Percentiles rank a stretch among this genome's conserved stretches.
These are phyloP conservation scores for Ophiosphaerella narmari DNA, from an alignment of 2,329 filamentous ascomycete species.

Conservation along the genomic window DNA sequence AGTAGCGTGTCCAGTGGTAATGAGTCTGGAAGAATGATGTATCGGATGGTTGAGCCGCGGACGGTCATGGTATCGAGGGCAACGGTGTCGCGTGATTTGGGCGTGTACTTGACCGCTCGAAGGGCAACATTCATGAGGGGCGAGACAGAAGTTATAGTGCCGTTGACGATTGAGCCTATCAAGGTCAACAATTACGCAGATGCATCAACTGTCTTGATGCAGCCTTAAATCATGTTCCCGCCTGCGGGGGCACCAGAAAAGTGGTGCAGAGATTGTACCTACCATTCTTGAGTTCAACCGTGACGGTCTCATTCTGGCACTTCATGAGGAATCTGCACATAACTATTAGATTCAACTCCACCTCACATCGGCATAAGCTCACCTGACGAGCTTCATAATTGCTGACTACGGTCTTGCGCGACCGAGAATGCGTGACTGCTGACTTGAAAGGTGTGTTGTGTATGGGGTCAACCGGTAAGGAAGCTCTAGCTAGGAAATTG, in stretches of 20 bases:
- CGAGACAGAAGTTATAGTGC: conserved; percentile 94
- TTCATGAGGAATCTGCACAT: conserved; percentile 91
- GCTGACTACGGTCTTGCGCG: conserved; percentile 2
- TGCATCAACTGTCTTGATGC: no score
- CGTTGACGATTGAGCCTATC: conserved; percentile 89
- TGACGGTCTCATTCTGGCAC: conserved; percentile 97
- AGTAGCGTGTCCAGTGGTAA: conserved; percentile 92
- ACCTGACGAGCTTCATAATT: conserved; percentile 47
- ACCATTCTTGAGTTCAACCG: conserved; percentile 98
- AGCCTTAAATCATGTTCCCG: no score
- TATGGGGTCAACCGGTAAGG: conserved; percentile 25
- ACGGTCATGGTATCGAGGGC: conserved; percentile 95
- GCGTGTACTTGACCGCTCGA: conserved; percentile 95
- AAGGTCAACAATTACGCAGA: no score
- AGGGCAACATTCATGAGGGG: conserved; percentile 99
- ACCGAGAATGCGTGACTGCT: no score
- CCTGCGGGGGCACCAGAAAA: not conserved
- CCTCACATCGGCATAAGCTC: conserved; percentile 1
- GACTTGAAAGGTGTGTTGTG: not conserved
- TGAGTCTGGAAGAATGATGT: conserved; percentile 94
- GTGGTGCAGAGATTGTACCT: conserved; percentile 28
- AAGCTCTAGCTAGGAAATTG: conserved; percentile 29
- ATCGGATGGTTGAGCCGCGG: conserved; percentile 92
- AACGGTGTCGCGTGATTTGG: conserved; percentile 83
- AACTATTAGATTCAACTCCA: conserved; percentile 23